Conservation (phyloP, 768 basidiomycete species). For the Tephrocybe sp. region DNA sequence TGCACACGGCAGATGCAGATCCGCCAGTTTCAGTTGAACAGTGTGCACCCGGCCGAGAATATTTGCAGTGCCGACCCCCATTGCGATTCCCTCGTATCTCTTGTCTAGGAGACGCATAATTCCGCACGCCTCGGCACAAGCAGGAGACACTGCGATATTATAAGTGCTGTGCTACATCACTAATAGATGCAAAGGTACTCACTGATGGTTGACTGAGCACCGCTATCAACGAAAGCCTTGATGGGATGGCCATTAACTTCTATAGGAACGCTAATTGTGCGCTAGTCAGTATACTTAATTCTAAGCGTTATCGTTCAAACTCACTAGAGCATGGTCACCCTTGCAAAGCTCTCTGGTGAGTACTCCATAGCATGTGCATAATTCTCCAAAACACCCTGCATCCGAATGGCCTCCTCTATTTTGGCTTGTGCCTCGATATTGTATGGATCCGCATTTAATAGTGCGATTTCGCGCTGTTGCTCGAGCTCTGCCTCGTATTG, state of each 20-base stretch:
- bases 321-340: slow-evolving; percentile 96
- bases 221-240: slow-evolving; percentile 98
- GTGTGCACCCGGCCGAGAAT: slow-evolving; percentile 94
- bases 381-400: slow-evolving; percentile 89
- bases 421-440: slow-evolving; percentile 87
- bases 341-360: slow-evolving; percentile 89
- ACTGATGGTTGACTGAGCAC: slow-evolving; percentile 98
- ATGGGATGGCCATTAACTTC: slow-evolving; percentile 91
- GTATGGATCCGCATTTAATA: slow-evolving; percentile 84
- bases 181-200: slow-evolving; percentile 25
- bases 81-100: slow-evolving; percentile 84
- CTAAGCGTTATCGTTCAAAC: slow-evolving; percentile 25
- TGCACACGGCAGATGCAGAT: slow-evolving; percentile 82
- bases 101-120: slow-evolving; percentile 93
- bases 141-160: slow-evolving; percentile 71
- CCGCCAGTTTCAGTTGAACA: slow-evolving; percentile 86
- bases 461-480: slow-evolving; percentile 58
- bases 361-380: slow-evolving; percentile 93
- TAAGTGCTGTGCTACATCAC: not conserved
- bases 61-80: slow-evolving; percentile 91
- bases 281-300: slow-evolving; percentile 1
- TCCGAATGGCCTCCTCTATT: slow-evolving; percentile 92
- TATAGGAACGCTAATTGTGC: slow-evolving; percentile 63
- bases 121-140: slow-evolving; percentile 88
- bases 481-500: slow-evolving; percentile 51